Base-by-base conservation (phyloP, 129 eudicot genomes). In the Lonicera japonica region DNA sequence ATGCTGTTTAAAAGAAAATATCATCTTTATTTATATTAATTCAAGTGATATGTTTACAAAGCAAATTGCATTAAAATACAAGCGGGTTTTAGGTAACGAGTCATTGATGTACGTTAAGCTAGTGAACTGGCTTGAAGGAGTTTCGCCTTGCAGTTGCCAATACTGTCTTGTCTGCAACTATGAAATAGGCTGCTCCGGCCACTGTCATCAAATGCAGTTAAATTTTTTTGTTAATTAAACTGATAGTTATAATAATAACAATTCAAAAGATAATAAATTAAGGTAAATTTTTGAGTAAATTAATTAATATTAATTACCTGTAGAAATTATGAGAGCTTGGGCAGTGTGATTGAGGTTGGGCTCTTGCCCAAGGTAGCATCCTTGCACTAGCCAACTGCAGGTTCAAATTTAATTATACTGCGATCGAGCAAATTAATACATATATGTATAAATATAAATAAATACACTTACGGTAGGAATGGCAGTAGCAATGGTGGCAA, bases 311-410 rank as follows among this genome's bases (percentile, higher is more conserved):
- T n/a, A 13, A 9, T 60, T 39, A 90, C 85, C 94, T 39, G 95
- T 90, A 65, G 97, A 90, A 64, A 90, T 66, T 0, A 90, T 86
- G 66, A 90, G 94, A 81, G 95, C 97, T 70, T 90, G 95, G 41
- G 95, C 95, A 54, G 95, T 81, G 54, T 85, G 94, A 54, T 90
- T 90, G 46, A 90, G 95, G 60, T 86, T 77, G 43, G n/a, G 94
- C 90, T 75, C 86, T 81, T 34, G 87, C 97, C 95, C 97, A 81
- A 70, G 97, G 97, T 54, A 90, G 24, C 97, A 90, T 81, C 71
- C 85, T 90, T 39, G 77, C 95, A 83, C 95, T 90, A 69, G 89
- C 92, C 67, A 90, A 18, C 97, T 86, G 72, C 36, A 78, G 62
- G 60, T 38, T 29, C 6, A 29, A 29, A 29, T 29, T 29, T n/a